Evolutionary conservation across 2,329 filamentous ascomycete genomes (phyloP).

Genomic region (Tympanopsis confertula): DNA sequence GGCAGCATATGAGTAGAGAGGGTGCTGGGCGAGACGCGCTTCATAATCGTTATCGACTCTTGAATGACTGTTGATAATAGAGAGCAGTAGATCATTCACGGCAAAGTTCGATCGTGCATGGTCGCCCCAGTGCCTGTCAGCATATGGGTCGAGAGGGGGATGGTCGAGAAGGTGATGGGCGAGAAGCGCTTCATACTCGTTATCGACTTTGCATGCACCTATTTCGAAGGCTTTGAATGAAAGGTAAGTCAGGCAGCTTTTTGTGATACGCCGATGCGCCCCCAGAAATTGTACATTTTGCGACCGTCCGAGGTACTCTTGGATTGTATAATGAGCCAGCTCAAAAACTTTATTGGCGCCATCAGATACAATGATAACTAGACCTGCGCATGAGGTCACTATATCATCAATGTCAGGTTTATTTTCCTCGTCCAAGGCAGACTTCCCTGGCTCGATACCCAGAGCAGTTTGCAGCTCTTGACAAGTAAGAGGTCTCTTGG

Average conservation of each 20-base stretch:
- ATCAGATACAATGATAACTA: conserved; percentile 1
- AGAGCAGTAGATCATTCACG: too few species aligned
- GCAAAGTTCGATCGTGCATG: conserved; percentile 11
- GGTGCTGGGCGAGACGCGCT: conserved; percentile 9
- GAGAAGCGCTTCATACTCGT: too few species aligned
- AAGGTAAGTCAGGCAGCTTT: conserved; percentile 1
- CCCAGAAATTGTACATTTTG: background rate
- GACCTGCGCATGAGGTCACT: conserved; percentile 3
- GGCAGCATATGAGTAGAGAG: conserved; percentile 17
- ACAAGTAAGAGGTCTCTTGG: conserved; percentile 11
- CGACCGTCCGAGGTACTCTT: conserved; percentile 4
- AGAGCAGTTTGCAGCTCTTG: conserved; percentile 18
- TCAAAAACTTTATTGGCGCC: conserved; percentile 2
- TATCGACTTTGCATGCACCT: too few species aligned
- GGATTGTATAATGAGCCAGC: conserved; percentile 4
- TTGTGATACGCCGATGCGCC: background rate
- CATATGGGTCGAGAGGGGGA: conserved; percentile 17
- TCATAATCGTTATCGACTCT: conserved; percentile 8
- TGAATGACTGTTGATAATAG: conserved; percentile 8
- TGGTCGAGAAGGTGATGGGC: too few species aligned
- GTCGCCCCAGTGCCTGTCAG: conserved; percentile 17
- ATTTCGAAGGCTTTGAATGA: background rate
- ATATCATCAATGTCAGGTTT: background rate
- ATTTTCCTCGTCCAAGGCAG: conserved; percentile 9
- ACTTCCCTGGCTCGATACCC: conserved; percentile 10